Base-by-base conservation (phyloP, 441 rosid species). In the Syzygium syzygioides region DNA sequence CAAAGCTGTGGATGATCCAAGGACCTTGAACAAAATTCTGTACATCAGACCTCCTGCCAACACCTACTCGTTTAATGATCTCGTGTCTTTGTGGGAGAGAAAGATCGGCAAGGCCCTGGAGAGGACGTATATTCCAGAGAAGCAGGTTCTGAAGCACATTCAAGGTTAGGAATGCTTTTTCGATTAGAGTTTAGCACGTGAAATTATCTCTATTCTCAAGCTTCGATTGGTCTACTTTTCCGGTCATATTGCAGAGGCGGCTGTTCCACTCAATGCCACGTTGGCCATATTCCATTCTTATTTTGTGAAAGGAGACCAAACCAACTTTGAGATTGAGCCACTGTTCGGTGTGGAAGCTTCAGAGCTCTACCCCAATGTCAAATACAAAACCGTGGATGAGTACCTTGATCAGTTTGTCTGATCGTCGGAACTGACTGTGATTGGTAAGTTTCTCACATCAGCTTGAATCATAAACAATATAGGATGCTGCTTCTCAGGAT, bases 341-440 rank as follows among this genome's bases (percentile, higher is more conserved):
- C 93, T 95, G 2, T 93, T 94, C 50, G 96, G 95, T 19, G 93
- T 92, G 5, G 96, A 95, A 89, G 96, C 98, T 59, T 93, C 96
- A 7, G 89, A 93, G 91, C 95, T 95, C 62, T 96, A 95, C 87
- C 97, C 95, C 34, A 91, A 93, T 66, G 94, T 94, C 86, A 94
- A 95, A 86, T 93, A 95, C 89, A 93, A 95, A 15, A 94, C 91
- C 3, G 95, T 94, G 62, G 96, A 94, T 53, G 91, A 96, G 89
- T 90, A 91, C 88, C 96, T 94, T 84, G 59, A 91, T 88, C 92
- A 89, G 56, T 93, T 93, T 59, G 93, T 93, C 37, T 92, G 60
- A 92, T 32, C 1, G 10, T 13, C 0, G 30, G 6, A n/a, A n/a
- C 32, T 9, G 3, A 57, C 26, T 10, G 6, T 57, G 14, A 9